Evolutionary conservation across 176 grass and related monocot genomes (phyloP), one percentile per base, ranked within the genome.

Genomic region (Zoysia pacifica): DNA sequence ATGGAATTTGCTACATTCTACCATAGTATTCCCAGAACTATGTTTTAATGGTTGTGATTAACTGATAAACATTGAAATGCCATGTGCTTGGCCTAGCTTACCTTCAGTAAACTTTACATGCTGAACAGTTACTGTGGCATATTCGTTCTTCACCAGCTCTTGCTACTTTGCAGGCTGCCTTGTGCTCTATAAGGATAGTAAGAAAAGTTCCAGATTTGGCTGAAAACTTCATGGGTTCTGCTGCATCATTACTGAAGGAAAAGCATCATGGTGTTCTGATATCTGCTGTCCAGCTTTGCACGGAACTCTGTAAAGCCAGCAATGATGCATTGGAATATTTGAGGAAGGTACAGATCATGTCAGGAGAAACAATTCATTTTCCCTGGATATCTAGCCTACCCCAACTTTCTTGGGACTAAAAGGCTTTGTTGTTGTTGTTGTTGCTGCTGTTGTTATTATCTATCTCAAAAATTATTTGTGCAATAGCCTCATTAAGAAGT

Each of bases 131-230:
- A 1, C 20, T 43, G 5, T 35, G n/a, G 4, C 48, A 68, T 76
- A 58, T 73, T 58, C 65, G 76, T 15, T 61, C 11, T 76, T 44
- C 11, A 63, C 13, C 37, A 65, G 6, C 14, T 28, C 63, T 76
- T 81, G 55, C 71, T 75, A 4, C 82, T 87, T 28, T 83, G 67
- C 86, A 99, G 97, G 97, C 97, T 52, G 90, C 93, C 43, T 91
- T 99, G 56, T 99, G 97, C 84, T 93, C 93, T 84, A 88, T 99
- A 83, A 76, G 97, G 67, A 96, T 99, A 70, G 86, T 99, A 68
- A 87, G 97, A 75, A 99, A 99, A 89, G 97, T 96, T 72, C 90
- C 97, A 67, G 97, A 99, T 68, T 82, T 99, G 82, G 87, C 97
- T 79, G 97, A 99, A 77, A 99, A 90, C 62, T 93, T 96, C 79